Percentiles rank a stretch among this genome's conserved stretches.
These are phyloP conservation scores for Suillus fuscotomentosus DNA, from an alignment of 768 basidiomycete genomes.

Conservation along the genomic window DNA sequence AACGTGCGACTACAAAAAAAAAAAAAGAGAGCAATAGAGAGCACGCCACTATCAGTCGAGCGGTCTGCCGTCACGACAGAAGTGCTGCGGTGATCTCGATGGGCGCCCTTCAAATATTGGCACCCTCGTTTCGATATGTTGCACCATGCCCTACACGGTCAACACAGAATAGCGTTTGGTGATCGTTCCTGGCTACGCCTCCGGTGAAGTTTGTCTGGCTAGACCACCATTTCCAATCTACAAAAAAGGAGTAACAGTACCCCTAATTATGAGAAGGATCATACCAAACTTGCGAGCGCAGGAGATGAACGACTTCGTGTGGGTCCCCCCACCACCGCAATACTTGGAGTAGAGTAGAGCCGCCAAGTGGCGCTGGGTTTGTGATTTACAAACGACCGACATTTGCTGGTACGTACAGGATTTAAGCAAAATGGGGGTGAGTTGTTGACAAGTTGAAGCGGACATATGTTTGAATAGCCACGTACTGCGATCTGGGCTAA, in stretches of 20 bases:
- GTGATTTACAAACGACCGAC: background rate
- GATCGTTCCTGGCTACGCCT: conserved; percentile 1
- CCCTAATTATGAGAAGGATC: background rate
- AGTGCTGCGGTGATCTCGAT: background rate
- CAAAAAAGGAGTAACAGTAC: background rate
- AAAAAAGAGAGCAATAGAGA: background rate
- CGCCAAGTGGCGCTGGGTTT: background rate
- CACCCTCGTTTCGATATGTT: background rate
- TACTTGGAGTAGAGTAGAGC: background rate
- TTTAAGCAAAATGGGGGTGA: background rate
- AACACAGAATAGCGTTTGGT: background rate
- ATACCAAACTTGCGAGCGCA: background rate
- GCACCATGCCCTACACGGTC: background rate
- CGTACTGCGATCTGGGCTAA: background rate
- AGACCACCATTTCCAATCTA: background rate
- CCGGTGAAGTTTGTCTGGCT: background rate
- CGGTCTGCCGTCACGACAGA: background rate
- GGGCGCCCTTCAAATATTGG: too few species aligned
- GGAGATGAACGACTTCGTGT: background rate
- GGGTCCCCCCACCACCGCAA: background rate
- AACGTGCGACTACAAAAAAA: background rate
- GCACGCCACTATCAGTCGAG: background rate
- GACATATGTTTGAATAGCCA: background rate
- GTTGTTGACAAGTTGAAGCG: background rate
- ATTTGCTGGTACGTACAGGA: background rate